Evolutionary conservation across 768 basidiomycete genomes (phyloP), one percentile per base, ranked within the genome.

Genomic region (Lactarius hengduanensis): DNA sequence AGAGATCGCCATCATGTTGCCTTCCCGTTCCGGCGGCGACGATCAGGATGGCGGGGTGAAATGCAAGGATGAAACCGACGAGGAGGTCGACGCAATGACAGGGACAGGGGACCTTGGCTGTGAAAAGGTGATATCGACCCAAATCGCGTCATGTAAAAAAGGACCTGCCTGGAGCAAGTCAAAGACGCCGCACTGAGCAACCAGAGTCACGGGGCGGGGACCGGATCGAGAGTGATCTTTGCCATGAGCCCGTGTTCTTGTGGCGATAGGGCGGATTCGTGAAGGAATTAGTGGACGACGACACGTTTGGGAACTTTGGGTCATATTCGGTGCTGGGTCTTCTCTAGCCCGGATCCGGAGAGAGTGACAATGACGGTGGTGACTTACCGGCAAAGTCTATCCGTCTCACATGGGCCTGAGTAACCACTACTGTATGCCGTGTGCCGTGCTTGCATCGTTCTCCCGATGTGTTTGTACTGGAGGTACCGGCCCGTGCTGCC

Each of bases 21-120:
- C 3, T 36, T 36, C 36, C 11, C 10, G 2, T 36, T 36, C 36
- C 11, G 36, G 36, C 36, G 30, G 11, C 6, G 59, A 20, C 2
- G 55, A 28, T 18, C 20, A n/a, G 10, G 47, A 32, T 0, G 40
- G 61, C 18, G 50, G 57, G 3, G 61, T 57, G 38, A 67, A 63
- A 11, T 57, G 66, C 3, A 61, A 67, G 30, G 66, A 41, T 36
- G 61, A 62, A 11, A 67, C n/a, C 4, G 57, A 62, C 7, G 50
- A 10, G 0, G 61, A 30, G 3, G 28, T 10, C 3, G 61, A 54
- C 36, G 55, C 36, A 11, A 28, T 22, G 36, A 36, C 11, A 11
- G 36, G 11, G 65, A 57, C 59, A 56, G 26, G 45, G 18, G 2
- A 36, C 36, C 36, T 36, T 36, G 10, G 11, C 36, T 26, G n/a